Evolutionary conservation across 179 eudicot species (phyloP), one percentile per base, ranked within the genome.

Genomic region (Carnegiea gigantea): DNA sequence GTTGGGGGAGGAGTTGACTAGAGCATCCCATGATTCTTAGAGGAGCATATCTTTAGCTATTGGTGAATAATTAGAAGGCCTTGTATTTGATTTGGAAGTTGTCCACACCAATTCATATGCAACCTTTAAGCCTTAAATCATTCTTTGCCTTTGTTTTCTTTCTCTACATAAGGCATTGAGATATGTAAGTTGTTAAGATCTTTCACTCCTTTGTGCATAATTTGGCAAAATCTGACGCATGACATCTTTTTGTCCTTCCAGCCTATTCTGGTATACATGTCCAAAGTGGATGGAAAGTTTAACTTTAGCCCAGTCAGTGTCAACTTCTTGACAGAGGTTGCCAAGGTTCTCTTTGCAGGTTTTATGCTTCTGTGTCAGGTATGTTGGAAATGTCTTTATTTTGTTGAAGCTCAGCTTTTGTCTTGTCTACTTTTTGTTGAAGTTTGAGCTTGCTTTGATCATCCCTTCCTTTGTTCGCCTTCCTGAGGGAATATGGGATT

Each of bases 191-290:
- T 68, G 18, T 68, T 68, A 43, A 68, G 43, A 68, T 26, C 73
- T 33, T 30, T 68, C 9, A 26, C 18, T 33, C 40, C 40, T 68
- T 28, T 68, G 43, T 68, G 73, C 49, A 21, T 38, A n/a, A 40
- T 7, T 46, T 75, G 62, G 59, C 24, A 59, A 28, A 54, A 54
- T 21, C 71, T 80, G 53, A 80, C 23, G 24, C 79, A 48, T 54
- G 21, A 10, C 74, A 5, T 68, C 76, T 72, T 65, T 49, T 59
- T 73, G 73, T 70, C 79, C 75, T 86, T 87, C 21, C 97, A 96
- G 99, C 99, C 99, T 80, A 91, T 96, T 80, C 88, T 96, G 89
- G 99, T 96, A 67, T 96, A 83, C 88, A 96, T 94, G 99, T 92
- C 99, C 82, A 96, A 96, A 90, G 99, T 92, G 89, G 96, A 96